Conservation (phyloP, 306 rosid species). For the Glycine soja region DNA sequence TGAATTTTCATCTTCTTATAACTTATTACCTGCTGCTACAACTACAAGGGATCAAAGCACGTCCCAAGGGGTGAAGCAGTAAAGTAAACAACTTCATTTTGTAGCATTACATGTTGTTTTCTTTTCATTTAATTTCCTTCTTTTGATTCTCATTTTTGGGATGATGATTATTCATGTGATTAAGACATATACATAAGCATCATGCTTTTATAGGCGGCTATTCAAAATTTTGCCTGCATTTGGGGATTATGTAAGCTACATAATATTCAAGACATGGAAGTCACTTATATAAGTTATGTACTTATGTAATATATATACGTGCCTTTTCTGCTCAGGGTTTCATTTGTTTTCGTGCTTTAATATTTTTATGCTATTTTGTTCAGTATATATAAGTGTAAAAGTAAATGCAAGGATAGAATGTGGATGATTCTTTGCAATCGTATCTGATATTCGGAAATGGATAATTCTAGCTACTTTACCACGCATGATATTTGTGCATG, state of each 20-base stretch:
- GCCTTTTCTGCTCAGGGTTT: slow-evolving; percentile 23
- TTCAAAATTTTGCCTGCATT: slow-evolving; percentile 47
- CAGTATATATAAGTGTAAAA: no score
- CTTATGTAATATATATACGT: slow-evolving; percentile 2
- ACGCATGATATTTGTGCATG: neutral
- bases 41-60: slow-evolving; percentile 55
- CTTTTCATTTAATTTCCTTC: slow-evolving; percentile 37
- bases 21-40: slow-evolving; percentile 52
- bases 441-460: neutral
- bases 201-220: slow-evolving; percentile 53
- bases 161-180: slow-evolving; percentile 53
- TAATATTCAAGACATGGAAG: slow-evolving; percentile 50
- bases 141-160: slow-evolving; percentile 35
- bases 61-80: slow-evolving; percentile 54
- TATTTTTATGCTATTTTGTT: neutral
- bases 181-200: slow-evolving; percentile 51
- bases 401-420: neutral
- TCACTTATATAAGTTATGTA: slow-evolving; percentile 37
- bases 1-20: slow-evolving; percentile 42
- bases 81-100: slow-evolving; percentile 52
- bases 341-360: slow-evolving; percentile 1
- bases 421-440: neutral
- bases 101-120: slow-evolving; percentile 55
- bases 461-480: neutral
- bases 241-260: slow-evolving; percentile 56